A percentile compares a stretch with the other conserved stretches of the same genome.
Conservation (phyloP, 2,329 filamentous ascomycete genomes). For the Cladosporium austrohemisphaericum region DNA sequence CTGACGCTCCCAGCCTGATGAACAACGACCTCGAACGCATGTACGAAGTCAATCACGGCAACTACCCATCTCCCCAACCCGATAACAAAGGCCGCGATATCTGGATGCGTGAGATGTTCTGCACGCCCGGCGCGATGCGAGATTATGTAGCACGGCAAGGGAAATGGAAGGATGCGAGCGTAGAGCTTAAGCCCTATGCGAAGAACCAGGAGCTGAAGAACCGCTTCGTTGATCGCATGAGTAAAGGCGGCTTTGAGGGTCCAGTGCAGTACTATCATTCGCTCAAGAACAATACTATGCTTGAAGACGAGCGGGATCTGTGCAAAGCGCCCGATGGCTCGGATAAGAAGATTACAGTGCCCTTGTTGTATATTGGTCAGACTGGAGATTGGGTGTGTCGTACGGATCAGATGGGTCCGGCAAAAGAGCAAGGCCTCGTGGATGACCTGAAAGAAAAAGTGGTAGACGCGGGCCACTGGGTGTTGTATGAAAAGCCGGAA, state of each 20-base stretch:
- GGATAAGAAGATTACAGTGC: slow-evolving; percentile 35
- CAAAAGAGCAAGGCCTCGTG: slow-evolving; percentile 28
- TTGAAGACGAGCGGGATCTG: slow-evolving; percentile 25
- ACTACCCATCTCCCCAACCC: slow-evolving; percentile 17
- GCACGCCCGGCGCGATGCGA: slow-evolving; percentile 35
- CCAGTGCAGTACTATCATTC: slow-evolving; percentile 39
- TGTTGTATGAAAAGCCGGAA: slow-evolving; percentile 33
- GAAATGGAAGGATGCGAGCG: slow-evolving; percentile 22
- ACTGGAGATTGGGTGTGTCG: slow-evolving; percentile 35
- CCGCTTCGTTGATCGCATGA: slow-evolving; percentile 35
- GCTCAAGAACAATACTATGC: slow-evolving; percentile 27
- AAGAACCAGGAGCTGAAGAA: slow-evolving; percentile 29
- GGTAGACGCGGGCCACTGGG: slow-evolving; percentile 37
- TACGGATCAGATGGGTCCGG: slow-evolving; percentile 29
- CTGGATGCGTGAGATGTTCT: slow-evolving; percentile 38
- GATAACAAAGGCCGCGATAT: slow-evolving; percentile 28
- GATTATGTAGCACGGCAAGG: slow-evolving; percentile 22
- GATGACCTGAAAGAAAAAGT: slow-evolving; percentile 33
- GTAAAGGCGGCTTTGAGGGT: slow-evolving; percentile 33
- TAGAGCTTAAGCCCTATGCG: slow-evolving; percentile 34
- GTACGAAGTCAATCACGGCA: slow-evolving; percentile 22
- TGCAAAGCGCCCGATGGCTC: slow-evolving; percentile 26
- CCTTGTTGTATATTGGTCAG: slow-evolving; percentile 35
- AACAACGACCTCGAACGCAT: slow-evolving; percentile 20
- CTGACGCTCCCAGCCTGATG: slow-evolving; percentile 40